Evolutionary conservation across 495 filamentous ascomycete genomes (phyloP).

Genomic region (Stereocaulon alpinum): DNA sequence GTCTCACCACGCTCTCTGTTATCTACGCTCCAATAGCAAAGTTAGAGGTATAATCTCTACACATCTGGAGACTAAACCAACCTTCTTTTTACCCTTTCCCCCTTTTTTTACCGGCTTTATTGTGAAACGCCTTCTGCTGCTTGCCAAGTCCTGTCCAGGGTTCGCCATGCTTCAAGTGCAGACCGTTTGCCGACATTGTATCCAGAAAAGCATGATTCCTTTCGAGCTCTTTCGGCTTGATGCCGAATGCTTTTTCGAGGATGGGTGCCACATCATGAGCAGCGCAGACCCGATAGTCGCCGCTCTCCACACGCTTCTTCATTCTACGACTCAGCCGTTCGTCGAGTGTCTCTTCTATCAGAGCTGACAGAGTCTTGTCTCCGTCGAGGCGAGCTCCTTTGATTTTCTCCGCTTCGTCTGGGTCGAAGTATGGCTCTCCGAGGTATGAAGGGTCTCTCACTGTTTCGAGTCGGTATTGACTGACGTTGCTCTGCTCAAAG

Average conservation of each 20-base stretch:
- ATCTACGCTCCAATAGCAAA: not conserved
- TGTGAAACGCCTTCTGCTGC: not conserved
- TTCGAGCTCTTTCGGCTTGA: constrained; percentile 22
- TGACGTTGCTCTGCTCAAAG: constrained; percentile 10
- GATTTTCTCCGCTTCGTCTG: constrained; percentile 9
- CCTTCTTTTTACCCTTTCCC: not conserved
- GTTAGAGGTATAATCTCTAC: not conserved
- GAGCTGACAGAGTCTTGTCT: constrained; percentile 11
- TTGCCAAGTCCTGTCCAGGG: constrained; percentile 6
- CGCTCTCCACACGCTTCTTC: constrained; percentile 21
- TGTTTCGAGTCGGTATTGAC: constrained; percentile 15
- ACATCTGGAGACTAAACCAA: not conserved
- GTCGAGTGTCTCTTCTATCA: constrained; percentile 18
- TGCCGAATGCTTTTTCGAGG: constrained; percentile 18
- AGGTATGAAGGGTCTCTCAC: constrained; percentile 21
- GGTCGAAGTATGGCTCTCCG: constrained; percentile 17
- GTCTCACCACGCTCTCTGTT: not conserved
- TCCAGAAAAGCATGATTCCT: constrained; percentile 19
- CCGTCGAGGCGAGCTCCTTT: constrained; percentile 3
- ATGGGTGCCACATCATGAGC: constrained; percentile 25
- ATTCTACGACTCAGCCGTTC: constrained; percentile 15
- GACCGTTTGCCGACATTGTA: constrained; percentile 15
- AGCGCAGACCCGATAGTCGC: constrained; percentile 25
- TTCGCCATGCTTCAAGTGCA: constrained; percentile 16
- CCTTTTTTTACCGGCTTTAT: not conserved